Conservation (phyloP, 345 rosid species). For the Hirschfeldia incana region DNA sequence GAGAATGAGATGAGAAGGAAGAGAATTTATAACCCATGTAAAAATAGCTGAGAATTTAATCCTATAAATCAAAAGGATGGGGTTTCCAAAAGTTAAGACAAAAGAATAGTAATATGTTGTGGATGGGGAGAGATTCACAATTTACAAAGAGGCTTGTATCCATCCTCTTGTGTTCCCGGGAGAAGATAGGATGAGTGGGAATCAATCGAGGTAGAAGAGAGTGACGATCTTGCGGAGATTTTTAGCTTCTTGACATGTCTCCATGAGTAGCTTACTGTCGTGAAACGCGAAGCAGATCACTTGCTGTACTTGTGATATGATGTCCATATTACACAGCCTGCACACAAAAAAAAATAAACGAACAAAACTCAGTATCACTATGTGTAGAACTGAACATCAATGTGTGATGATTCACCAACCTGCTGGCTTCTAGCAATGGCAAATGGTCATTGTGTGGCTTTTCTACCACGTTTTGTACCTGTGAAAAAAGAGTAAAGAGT, state of each 20-base stretch:
- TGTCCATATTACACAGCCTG: slow-evolving; percentile 97
- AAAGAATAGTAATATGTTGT: slow-evolving; percentile 23
- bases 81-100: slow-evolving; percentile 23
- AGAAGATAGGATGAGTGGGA: not conserved
- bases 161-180: not conserved
- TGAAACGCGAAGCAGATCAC: slow-evolving; percentile 99
- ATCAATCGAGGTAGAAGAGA: slow-evolving; percentile 85
- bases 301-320: slow-evolving; percentile 93
- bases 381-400: not conserved
- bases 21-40: not conserved
- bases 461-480: slow-evolving; percentile 82
- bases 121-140: slow-evolving; percentile 10
- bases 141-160: slow-evolving; percentile 25
- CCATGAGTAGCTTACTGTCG: slow-evolving; percentile 89
- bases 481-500: slow-evolving; percentile 1
- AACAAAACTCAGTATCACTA: not conserved
- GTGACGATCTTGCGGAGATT: slow-evolving; percentile 88
- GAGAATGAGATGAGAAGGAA: not conserved
- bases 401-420: slow-evolving; percentile 40
- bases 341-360: not conserved
- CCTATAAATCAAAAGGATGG: not conserved
- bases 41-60: slow-evolving; percentile 11
- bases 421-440: slow-evolving; percentile 83
- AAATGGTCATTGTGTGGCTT: slow-evolving; percentile 82
- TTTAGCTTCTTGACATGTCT: slow-evolving; percentile 96